Evolutionary conservation across 176 grass and related monocot species (phyloP).

Genomic region (Zea luxurians): DNA sequence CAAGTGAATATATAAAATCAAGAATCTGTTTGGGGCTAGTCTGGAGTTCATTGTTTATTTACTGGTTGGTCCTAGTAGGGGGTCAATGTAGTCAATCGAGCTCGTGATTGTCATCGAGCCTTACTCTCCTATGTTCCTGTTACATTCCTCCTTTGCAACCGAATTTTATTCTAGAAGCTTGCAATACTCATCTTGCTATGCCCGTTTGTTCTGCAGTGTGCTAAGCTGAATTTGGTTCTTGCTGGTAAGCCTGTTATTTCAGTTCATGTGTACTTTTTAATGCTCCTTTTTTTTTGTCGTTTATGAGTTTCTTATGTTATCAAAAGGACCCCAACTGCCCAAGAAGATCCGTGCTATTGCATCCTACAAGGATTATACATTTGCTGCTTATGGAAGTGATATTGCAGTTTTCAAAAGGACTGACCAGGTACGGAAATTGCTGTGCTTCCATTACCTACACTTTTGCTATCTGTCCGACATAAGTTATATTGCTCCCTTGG

Average conservation of each 20-base stretch:
- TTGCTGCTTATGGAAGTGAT: slow-evolving; percentile 81
- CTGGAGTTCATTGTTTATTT: background rate
- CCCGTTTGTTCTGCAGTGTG: slow-evolving; percentile 64
- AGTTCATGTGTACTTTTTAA: background rate
- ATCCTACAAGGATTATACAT: slow-evolving; percentile 82
- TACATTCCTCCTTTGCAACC: background rate
- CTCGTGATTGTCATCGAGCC: background rate
- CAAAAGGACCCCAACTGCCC: slow-evolving; percentile 81
- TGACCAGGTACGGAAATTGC: slow-evolving; percentile 51
- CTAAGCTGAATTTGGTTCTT: slow-evolving; percentile 86
- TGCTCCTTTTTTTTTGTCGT: background rate
- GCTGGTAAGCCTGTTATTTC: slow-evolving; percentile 54
- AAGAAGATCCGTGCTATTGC: slow-evolving; percentile 95
- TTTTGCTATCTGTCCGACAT: background rate
- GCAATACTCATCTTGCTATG: slow-evolving; percentile 19
- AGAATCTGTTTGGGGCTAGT: background rate
- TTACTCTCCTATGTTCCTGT: background rate
- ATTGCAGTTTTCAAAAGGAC: slow-evolving; percentile 83
- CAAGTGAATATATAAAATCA: background rate
- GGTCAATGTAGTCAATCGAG: background rate
- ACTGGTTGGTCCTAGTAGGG: background rate
- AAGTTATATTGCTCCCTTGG: background rate
- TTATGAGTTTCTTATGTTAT: slow-evolving; percentile 16
- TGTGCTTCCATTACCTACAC: slow-evolving; percentile 1
- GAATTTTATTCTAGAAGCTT: slow-evolving; percentile 4